Evolutionary conservation across 2,329 filamentous ascomycete species (phyloP).

Genomic region (Pyricularia sp.): DNA sequence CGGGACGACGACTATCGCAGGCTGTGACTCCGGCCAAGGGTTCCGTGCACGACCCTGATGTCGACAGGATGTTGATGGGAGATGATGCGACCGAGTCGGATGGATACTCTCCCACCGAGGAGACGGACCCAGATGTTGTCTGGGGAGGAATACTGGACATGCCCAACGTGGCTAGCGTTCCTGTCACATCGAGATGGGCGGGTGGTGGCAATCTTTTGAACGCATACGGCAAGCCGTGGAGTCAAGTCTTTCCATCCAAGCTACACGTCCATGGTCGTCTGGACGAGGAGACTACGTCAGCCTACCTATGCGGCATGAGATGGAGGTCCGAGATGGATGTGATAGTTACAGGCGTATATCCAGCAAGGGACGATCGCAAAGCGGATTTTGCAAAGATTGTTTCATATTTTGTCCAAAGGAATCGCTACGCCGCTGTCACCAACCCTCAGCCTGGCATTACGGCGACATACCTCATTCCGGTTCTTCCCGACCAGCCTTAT

Average conservation of each 20-base stretch:
- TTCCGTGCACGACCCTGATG: constrained; percentile 68
- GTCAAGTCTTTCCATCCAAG: constrained; percentile 56
- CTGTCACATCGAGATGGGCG: constrained; percentile 66
- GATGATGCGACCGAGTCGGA: constrained; percentile 70
- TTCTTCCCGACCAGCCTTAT: constrained; percentile 58
- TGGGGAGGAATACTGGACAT: constrained; percentile 70
- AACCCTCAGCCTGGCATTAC: constrained; percentile 64
- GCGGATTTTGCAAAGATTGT: constrained; percentile 64
- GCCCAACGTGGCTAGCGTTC: constrained; percentile 63
- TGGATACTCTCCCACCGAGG: constrained; percentile 71
- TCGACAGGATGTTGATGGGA: constrained; percentile 68
- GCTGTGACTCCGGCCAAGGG: constrained; percentile 29
- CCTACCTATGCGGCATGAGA: constrained; percentile 79
- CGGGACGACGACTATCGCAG: constrained; percentile 34
- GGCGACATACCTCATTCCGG: constrained; percentile 82
- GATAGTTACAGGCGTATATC: constrained; percentile 60
- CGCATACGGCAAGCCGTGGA: constrained; percentile 46
- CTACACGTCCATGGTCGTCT: constrained; percentile 70
- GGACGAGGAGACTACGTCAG: constrained; percentile 66
- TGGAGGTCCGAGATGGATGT: constrained; percentile 77
- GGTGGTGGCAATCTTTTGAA: constrained; percentile 69
- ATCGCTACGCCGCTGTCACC: constrained; percentile 76
- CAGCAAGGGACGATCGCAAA: constrained; percentile 46
- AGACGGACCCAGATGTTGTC: constrained; percentile 56
- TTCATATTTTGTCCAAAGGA: constrained; percentile 71